These are phyloP conservation scores for Pyrus betulifolia DNA, from an alignment of 306 rosid species.

Conservation along the genomic window DNA sequence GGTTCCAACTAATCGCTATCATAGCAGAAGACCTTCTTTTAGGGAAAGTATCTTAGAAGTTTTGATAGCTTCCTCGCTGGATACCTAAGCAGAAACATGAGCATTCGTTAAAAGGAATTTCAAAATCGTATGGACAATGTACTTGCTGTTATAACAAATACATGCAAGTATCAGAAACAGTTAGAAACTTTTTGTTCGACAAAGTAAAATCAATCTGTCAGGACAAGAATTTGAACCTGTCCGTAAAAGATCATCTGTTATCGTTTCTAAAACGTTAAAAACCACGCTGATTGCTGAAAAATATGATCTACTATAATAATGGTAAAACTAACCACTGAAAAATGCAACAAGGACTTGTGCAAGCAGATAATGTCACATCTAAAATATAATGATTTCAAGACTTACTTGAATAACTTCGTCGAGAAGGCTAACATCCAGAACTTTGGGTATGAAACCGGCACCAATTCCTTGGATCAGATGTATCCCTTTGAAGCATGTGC, in stretches of 20 bases:
- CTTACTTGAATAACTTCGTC: constrained; percentile 66
- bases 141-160: too few relatives aligned
- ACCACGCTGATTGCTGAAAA: too few relatives aligned
- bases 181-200: background rate
- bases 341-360: background rate
- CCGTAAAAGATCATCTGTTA: background rate
- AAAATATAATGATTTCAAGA: background rate
- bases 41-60: constrained; percentile 59
- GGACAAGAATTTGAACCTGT: background rate
- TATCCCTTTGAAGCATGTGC: constrained; percentile 34
- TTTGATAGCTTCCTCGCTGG: constrained; percentile 69
- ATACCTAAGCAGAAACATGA: constrained; percentile 29
- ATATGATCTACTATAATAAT: background rate
- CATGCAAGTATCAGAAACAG: background rate
- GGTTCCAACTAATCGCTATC: background rate
- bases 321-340: background rate
- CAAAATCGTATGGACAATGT: background rate
- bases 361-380: too few relatives aligned
- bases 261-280: background rate
- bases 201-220: too few relatives aligned
- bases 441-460: constrained; percentile 43
- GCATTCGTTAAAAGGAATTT: background rate
- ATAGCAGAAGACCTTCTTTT: constrained; percentile 81
- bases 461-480: constrained; percentile 81
- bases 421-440: constrained; percentile 47